A percentile compares a stretch with the other conserved stretches of the same genome.
Conservation (phyloP, 2,329 filamentous ascomycete species). For the Mollisiaceae sp. region DNA sequence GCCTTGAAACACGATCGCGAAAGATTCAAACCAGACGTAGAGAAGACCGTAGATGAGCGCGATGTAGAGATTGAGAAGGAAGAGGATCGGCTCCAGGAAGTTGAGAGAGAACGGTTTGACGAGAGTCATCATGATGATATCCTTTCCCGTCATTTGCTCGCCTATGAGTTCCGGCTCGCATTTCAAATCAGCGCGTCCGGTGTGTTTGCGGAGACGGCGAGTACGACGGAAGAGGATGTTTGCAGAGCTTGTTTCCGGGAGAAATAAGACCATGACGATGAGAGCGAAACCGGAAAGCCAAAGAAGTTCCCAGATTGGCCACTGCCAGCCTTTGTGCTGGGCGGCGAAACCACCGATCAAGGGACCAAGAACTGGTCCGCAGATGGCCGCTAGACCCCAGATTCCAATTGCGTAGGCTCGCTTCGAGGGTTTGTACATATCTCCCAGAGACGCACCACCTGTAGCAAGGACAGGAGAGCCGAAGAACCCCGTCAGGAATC, state of each 20-base stretch:
- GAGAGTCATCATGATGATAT: conserved; percentile 58
- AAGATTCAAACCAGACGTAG: conserved; percentile 68
- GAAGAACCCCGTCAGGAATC: conserved; percentile 69
- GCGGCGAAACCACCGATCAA: conserved; percentile 64
- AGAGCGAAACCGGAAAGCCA: conserved; percentile 64
- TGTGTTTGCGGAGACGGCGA: conserved; percentile 60
- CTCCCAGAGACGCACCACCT: conserved; percentile 54
- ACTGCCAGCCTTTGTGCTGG: conserved; percentile 61
- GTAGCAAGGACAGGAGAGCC: conserved; percentile 66
- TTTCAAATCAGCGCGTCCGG: conserved; percentile 58
- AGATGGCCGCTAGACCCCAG: conserved; percentile 57
- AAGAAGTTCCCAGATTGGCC: conserved; percentile 62
- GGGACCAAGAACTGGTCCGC: conserved; percentile 62
- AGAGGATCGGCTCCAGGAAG: conserved; percentile 63
- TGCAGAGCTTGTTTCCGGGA: conserved; percentile 65
- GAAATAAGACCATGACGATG: conserved; percentile 60
- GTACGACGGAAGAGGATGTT: conserved; percentile 67
- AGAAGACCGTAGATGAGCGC: conserved; percentile 66
- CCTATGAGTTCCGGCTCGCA: conserved; percentile 68
- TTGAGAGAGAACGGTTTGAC: conserved; percentile 64
- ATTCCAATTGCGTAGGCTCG: conserved; percentile 62
- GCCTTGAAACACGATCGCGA: conserved; percentile 62
- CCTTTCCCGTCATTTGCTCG: conserved; percentile 52
- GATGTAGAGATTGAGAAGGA: conserved; percentile 66
- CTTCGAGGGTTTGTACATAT: conserved; percentile 56